phyloP scores from a whole-genome alignment of 2,329 filamentous ascomycete species.

The Reticulascus tulasneorum region DNA sequence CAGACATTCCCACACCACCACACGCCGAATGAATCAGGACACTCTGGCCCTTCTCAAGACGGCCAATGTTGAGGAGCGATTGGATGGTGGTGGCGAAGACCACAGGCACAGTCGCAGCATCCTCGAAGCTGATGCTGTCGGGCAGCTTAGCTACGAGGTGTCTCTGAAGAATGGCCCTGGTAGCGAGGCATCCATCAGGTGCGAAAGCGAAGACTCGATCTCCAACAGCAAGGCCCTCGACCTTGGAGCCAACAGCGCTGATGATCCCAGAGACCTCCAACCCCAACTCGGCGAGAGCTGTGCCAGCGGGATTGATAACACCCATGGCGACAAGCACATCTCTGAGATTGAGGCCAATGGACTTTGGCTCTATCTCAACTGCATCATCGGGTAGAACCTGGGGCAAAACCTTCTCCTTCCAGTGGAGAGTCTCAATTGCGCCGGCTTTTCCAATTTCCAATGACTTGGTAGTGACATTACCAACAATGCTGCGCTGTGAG shows the following conservation, averaged over 20 bases:
- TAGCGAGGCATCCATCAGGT: neutral
- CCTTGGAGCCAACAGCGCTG: conserved; percentile 3
- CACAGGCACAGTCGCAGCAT: conserved; percentile 24
- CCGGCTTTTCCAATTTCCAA: neutral
- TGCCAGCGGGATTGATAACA: too few relatives aligned
- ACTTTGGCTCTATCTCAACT: conserved; percentile 2
- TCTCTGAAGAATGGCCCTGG: neutral
- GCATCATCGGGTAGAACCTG: conserved; percentile 8
- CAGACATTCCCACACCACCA: neutral
- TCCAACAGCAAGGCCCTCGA: conserved; percentile 14
- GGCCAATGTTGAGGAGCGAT: conserved; percentile 14
- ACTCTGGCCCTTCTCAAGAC: conserved; percentile 17
- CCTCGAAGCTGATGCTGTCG: conserved; percentile 19
- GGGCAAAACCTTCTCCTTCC: neutral
- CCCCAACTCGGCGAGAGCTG: too few relatives aligned
- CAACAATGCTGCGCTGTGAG: conserved; percentile 1
- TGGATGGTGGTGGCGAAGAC: conserved; percentile 25
- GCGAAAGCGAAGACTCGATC: conserved; percentile 25
- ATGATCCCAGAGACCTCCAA: conserved; percentile 20
- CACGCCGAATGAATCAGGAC: conserved; percentile 10
- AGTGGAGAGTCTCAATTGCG: neutral
- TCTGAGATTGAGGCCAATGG: conserved; percentile 10
- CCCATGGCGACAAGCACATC: conserved; percentile 11
- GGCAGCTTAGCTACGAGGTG: conserved; percentile 20
- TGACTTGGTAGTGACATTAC: neutral